These are phyloP conservation scores for Candida glucosophila DNA, from an alignment of 1,139 yeast species.

Conservation along the genomic window DNA sequence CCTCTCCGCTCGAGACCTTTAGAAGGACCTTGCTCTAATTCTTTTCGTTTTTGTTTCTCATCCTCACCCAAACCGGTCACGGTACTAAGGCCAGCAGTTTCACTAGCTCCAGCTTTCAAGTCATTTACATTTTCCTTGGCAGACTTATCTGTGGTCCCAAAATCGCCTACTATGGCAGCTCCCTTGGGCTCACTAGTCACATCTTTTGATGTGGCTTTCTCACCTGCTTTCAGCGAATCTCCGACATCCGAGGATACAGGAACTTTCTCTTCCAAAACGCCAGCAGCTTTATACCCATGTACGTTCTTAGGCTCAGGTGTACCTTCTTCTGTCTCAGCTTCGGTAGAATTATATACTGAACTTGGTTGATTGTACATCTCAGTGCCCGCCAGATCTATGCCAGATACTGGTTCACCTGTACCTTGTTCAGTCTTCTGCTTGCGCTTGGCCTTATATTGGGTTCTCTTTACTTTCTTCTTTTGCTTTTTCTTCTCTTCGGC, in stretches of 20 bases:
- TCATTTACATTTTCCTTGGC: slow-evolving; percentile 14
- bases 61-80: no score
- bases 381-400: slow-evolving; percentile 2
- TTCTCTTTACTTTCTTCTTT: slow-evolving; percentile 41
- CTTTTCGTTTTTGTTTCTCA: no score
- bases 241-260: slow-evolving; percentile 1
- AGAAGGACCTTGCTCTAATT: no score
- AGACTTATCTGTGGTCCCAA: neutral
- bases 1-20: slow-evolving; percentile 12
- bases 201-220: slow-evolving; percentile 2
- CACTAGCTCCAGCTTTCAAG: slow-evolving; percentile 5
- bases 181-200: slow-evolving; percentile 1
- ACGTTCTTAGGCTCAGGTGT: slow-evolving; percentile 14
- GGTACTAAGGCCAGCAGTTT: no score
- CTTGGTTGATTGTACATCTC: no score
- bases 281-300: neutral
- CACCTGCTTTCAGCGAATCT: neutral
- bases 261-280: slow-evolving; percentile 2
- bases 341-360: slow-evolving; percentile 3
- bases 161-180: neutral
- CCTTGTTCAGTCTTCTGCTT: slow-evolving; percentile 36
- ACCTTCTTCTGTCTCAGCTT: slow-evolving; percentile 8
- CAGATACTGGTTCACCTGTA: slow-evolving; percentile 14
- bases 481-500: slow-evolving; percentile 38
- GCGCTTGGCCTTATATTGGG: slow-evolving; percentile 38